A percentile compares a stretch with the other conserved stretches of the same genome.
Evolutionary conservation across 2,329 filamentous ascomycete species (phyloP).

Genomic region (Thermomyces lanuginosus): DNA sequence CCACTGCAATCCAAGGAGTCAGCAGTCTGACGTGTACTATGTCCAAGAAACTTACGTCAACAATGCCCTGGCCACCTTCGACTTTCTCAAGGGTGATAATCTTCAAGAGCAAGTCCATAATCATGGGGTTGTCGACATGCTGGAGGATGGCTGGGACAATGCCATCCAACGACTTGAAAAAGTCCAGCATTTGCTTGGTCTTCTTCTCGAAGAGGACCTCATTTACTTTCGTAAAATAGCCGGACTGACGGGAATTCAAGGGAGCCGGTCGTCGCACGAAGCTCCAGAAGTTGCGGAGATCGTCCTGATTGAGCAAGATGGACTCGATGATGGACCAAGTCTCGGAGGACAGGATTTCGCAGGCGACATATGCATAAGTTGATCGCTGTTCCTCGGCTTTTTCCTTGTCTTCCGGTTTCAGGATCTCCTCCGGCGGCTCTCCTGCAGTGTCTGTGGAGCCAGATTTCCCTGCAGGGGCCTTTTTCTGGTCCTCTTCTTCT

Average conservation of each 20-base stretch:
- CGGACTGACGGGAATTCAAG: slow-evolving; percentile 81
- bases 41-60: slow-evolving; percentile 50
- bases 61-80: slow-evolving; percentile 78
- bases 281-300: slow-evolving; percentile 74
- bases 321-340: slow-evolving; percentile 95
- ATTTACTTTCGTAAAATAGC: slow-evolving; percentile 98
- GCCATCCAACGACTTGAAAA: slow-evolving; percentile 69
- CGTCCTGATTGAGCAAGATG: slow-evolving; percentile 64
- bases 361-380: slow-evolving; percentile 84
- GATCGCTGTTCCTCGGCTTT: slow-evolving; percentile 81
- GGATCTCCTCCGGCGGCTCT: slow-evolving; percentile 16
- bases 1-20: slow-evolving; percentile 44
- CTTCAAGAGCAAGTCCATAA: slow-evolving; percentile 93
- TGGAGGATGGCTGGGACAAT: slow-evolving; percentile 73
- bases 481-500: slow-evolving; percentile 34
- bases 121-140: slow-evolving; percentile 93
- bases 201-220: slow-evolving; percentile 96
- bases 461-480: slow-evolving; percentile 12
- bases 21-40: slow-evolving; percentile 1
- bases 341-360: slow-evolving; percentile 85
- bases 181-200: slow-evolving; percentile 87
- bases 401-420: slow-evolving; percentile 37
- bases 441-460: slow-evolving; percentile 24
- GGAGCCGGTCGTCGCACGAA: slow-evolving; percentile 74
- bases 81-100: slow-evolving; percentile 92